Percentiles rank a stretch among this genome's conserved stretches.
These are phyloP conservation scores for Flammula alnicola DNA, from an alignment of 1,284 basidiomycete genomes.

Conservation along the genomic window DNA sequence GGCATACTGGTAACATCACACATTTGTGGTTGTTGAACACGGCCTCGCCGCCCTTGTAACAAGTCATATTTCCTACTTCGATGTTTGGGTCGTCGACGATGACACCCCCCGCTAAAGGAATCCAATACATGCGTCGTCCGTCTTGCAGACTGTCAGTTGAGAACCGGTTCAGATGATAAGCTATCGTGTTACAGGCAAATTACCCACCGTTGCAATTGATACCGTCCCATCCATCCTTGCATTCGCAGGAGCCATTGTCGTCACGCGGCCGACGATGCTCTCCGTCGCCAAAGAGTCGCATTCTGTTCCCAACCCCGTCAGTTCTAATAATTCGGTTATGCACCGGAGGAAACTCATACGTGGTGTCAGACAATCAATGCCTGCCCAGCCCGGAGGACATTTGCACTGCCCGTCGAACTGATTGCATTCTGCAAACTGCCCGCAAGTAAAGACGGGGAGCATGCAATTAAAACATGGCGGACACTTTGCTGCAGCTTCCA, in stretches of 20 bases:
- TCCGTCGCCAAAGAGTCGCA: slow-evolving; percentile 94
- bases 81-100: slow-evolving; percentile 32
- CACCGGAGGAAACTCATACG: slow-evolving; percentile 53
- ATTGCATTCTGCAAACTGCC: slow-evolving; percentile 87
- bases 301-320: slow-evolving; percentile 45
- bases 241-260: slow-evolving; percentile 80
- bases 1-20: slow-evolving; percentile 94
- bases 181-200: background rate
- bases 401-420: slow-evolving; percentile 89
- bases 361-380: slow-evolving; percentile 86
- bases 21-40: slow-evolving; percentile 94
- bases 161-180: background rate
- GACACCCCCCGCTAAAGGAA: slow-evolving; percentile 66
- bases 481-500: slow-evolving; percentile 44
- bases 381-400: slow-evolving; percentile 90
- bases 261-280: slow-evolving; percentile 82
- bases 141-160: slow-evolving; percentile 74
- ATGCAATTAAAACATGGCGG: slow-evolving; percentile 88
- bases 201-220: slow-evolving; percentile 93
- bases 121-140: slow-evolving; percentile 74
- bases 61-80: slow-evolving; percentile 77
- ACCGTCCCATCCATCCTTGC: slow-evolving; percentile 93
- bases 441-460: slow-evolving; percentile 82
- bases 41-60: slow-evolving; percentile 90
- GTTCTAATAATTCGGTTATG: background rate